Evolutionary conservation across 257 asterid species (phyloP), one percentile per base, ranked within the genome.

Genomic region (Sherardia arvensis): DNA sequence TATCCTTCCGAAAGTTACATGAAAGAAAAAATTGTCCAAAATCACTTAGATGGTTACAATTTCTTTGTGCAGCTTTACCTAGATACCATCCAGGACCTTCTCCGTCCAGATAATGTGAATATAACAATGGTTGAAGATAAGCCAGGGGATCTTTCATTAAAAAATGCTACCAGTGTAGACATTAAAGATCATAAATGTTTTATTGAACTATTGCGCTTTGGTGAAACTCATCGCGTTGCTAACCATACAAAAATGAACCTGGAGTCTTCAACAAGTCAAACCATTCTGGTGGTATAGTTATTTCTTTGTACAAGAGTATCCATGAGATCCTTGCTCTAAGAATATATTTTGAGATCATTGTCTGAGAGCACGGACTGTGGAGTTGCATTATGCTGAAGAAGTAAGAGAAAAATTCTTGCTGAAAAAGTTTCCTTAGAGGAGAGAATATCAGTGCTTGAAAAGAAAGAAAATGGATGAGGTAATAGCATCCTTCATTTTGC

Each of bases 191-290:
- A 82, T 22, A 79, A 72, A 69, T 79, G 81, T 70, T 90, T 87
- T 70, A 36, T 81, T 60, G 91, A 87, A 64, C 79, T 90, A 23
- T 81, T 90, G 36, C 84, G 71, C 21, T 28, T 87, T 72, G 97
- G 96, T 59, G 97, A 87, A 77, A 84, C 96, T 73, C 83, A 85
- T 87, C 86, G 96, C 23, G 79, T 77, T 73, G 93, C 96, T 61
- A 89, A 96, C 45, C 87, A 87, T 62, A 90, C 96, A 65, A 84
- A 87, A 76, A 69, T 90, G 69, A 90, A 90, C 74, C 82, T 96
- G 18, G 96, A 90, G 75, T 90, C 97, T 64, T 90, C 97, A 15
- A 87, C 96, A 20, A 90, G 97, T 69, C 97, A 90, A 74, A 96
- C 97, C 67, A 81, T 90, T 73, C 75, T 90, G 70, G 85, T 85